Conservation (phyloP, 352 stramenopile genomes). For the Globisporangium splendens region DNA sequence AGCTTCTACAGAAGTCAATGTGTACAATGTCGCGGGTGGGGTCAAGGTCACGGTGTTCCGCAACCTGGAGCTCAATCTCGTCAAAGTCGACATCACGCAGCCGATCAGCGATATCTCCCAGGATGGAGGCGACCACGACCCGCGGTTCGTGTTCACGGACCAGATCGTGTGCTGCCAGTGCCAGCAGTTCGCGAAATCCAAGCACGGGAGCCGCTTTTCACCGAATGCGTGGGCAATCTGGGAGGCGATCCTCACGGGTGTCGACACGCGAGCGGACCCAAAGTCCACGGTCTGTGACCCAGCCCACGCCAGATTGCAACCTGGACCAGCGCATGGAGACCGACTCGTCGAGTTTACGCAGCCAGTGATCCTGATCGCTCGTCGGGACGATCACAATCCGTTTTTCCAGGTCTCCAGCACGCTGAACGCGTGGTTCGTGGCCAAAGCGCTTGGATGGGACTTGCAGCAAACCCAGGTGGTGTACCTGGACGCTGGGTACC, state of each 20-base stretch:
- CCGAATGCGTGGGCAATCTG: no score
- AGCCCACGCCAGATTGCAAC: no score
- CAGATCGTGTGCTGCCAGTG: conserved; percentile 9
- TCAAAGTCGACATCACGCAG: background rate
- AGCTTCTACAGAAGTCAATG: conserved; percentile 3
- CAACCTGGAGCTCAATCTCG: conserved; percentile 11
- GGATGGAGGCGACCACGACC: conserved; percentile 22
- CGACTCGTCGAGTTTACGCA: background rate
- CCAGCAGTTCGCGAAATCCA: background rate
- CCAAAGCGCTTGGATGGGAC: conserved; percentile 23
- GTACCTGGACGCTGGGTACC: conserved; percentile 39
- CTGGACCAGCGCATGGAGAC: no score
- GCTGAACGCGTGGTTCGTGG: conserved; percentile 25
- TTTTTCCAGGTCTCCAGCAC: conserved; percentile 23
- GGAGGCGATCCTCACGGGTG: no score
- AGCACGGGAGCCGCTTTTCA: no score
- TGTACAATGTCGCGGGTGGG: conserved; percentile 4
- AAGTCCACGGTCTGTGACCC: no score
- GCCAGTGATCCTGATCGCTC: conserved; percentile 17
- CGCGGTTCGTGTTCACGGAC: conserved; percentile 13
- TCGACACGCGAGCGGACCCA: no score
- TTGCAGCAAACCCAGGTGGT: conserved; percentile 32
- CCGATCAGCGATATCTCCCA: conserved; percentile 19
- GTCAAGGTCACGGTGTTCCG: conserved; percentile 9
- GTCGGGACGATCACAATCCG: conserved; percentile 26